Conservation (phyloP, 352 stramenopile species). For the Blastocystis sp. region DNA sequence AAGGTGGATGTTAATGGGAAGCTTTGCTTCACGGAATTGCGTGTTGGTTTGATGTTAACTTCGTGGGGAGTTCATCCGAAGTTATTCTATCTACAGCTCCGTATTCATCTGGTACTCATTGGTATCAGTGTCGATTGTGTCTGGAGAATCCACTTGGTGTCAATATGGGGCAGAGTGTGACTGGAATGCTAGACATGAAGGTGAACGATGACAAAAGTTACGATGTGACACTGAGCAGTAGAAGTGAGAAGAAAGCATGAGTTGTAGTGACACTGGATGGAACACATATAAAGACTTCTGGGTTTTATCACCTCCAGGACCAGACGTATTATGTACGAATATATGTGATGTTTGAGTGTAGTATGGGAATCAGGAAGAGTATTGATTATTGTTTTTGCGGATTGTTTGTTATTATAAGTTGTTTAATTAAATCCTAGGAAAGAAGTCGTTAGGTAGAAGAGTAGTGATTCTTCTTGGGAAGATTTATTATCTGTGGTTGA, state of each 20-base stretch:
- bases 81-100: conserved; percentile 84
- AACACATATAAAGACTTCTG: conserved; percentile 79
- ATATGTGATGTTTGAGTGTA: not conserved
- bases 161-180: conserved; percentile 83
- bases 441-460: not conserved
- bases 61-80: conserved; percentile 80
- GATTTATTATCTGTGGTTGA: not conserved
- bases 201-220: conserved; percentile 94
- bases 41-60: conserved; percentile 98
- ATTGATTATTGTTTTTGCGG: not conserved
- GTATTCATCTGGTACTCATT: conserved; percentile 73
- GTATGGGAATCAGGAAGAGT: conserved; percentile 65
- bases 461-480: not conserved
- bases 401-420: no score
- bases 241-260: not conserved
- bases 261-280: conserved; percentile 80
- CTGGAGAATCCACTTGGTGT: conserved; percentile 84
- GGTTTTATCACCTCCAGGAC: conserved; percentile 85
- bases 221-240: conserved; percentile 76
- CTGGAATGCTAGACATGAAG: conserved; percentile 82
- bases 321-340: conserved; percentile 83
- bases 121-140: conserved; percentile 88
- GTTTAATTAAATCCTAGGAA: no score
- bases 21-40: conserved; percentile 91
- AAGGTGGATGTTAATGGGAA: not conserved